Evolutionary conservation across 257 asterid species (phyloP).

Genomic region (Solanum lycopersicoides): DNA sequence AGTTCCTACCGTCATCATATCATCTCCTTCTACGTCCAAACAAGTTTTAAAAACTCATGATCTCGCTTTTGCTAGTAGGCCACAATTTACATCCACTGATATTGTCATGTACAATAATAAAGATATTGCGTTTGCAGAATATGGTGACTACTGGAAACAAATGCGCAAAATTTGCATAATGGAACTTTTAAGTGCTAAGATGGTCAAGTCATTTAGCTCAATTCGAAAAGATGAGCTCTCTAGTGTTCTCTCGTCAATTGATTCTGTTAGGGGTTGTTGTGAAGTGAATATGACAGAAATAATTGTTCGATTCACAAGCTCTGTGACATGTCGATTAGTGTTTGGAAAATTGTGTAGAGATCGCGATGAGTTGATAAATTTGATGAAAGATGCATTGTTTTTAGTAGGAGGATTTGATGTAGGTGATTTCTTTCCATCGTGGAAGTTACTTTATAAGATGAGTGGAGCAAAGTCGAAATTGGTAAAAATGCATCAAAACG

Average conservation of each 20-base stretch:
- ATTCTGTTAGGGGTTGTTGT: neutral
- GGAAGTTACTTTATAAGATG: neutral
- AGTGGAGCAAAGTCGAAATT: neutral
- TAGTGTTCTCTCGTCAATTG: neutral
- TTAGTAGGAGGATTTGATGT: neutral
- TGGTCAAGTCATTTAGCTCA: neutral
- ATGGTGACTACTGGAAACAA: constrained; percentile 14
- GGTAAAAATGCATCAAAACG: neutral
- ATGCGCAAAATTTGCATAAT: neutral
- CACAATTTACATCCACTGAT: constrained; percentile 16
- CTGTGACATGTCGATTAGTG: neutral
- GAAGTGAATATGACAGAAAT: constrained; percentile 1
- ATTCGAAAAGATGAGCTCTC: neutral
- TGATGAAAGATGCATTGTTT: neutral
- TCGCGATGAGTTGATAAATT: neutral
- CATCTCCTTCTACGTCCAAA: neutral
- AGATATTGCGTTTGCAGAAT: constrained; percentile 7
- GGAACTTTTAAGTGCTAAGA: neutral
- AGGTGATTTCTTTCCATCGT: neutral
- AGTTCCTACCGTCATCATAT: neutral
- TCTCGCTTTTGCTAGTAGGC: constrained; percentile 23
- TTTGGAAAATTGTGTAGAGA: constrained; percentile 3
- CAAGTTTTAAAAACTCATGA: constrained; percentile 23
- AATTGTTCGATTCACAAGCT: neutral
- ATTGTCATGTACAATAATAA: constrained; percentile 19